Conservation (phyloP, 73 alveolate genomes). For the Uronychia setigera region DNA sequence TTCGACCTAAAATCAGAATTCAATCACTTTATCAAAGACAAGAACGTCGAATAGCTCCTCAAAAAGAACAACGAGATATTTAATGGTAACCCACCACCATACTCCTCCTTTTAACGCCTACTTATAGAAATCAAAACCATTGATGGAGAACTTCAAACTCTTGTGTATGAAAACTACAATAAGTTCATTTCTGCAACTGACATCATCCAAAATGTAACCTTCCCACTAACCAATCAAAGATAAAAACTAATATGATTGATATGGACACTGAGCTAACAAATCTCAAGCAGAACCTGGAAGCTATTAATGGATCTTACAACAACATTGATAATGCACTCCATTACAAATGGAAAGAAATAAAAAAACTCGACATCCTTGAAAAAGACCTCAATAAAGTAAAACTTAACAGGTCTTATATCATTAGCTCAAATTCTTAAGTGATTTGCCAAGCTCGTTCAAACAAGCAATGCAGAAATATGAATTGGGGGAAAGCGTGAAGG, state of each 20-base stretch:
- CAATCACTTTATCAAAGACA: slow-evolving; percentile 29
- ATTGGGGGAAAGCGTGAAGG: slow-evolving; percentile 17
- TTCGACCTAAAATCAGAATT: too few relatives aligned
- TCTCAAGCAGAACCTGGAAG: slow-evolving; percentile 21
- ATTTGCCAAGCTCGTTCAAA: slow-evolving; percentile 54
- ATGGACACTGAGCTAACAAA: slow-evolving; percentile 46
- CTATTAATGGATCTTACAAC: slow-evolving; percentile 40
- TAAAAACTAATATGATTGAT: slow-evolving; percentile 55
- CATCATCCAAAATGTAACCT: slow-evolving; percentile 50
- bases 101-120: not conserved
- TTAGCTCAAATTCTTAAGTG: slow-evolving; percentile 46
- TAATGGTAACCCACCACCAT: slow-evolving; percentile 7
- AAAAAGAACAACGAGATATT: slow-evolving; percentile 31
- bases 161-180: slow-evolving; percentile 69
- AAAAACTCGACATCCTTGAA: slow-evolving; percentile 58
- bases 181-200: slow-evolving; percentile 73
- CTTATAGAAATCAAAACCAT: slow-evolving; percentile 40
- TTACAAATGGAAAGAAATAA: slow-evolving; percentile 63
- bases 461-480: slow-evolving; percentile 32
- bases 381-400: slow-evolving; percentile 53
- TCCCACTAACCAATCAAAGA: too few relatives aligned
- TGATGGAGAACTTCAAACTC: slow-evolving; percentile 65
- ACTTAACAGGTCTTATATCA: too few relatives aligned
- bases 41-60: slow-evolving; percentile 26
- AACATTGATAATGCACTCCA: slow-evolving; percentile 54